Conservation (phyloP, 192 early-diverging fungal species). For the Glomus cerebriforme region DNA sequence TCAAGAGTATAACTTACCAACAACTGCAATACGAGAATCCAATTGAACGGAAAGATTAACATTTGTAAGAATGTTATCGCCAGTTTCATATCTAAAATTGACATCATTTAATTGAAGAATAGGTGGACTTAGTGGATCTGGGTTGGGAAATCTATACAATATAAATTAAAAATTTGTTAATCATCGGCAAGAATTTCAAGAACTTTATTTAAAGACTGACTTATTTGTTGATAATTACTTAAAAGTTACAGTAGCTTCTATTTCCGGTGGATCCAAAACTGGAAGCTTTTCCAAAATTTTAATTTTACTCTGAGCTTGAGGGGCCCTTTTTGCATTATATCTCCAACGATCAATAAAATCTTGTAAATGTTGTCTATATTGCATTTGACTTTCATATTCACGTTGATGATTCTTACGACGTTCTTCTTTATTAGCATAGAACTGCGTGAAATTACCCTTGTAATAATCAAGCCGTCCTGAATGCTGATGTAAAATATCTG, state of each 20-base stretch:
- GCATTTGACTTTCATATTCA: conserved; percentile 96
- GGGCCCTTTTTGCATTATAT: conserved; percentile 96
- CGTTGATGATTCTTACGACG: conserved; percentile 86
- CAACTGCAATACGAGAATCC: conserved; percentile 97
- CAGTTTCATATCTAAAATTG: conserved; percentile 83
- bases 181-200: background rate
- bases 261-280: conserved; percentile 83
- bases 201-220: too few relatives aligned
- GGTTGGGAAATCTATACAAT: conserved; percentile 70
- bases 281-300: conserved; percentile 98
- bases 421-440: conserved; percentile 88
- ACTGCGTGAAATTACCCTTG: conserved; percentile 92
- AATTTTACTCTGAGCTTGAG: conserved; percentile 97
- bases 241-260: conserved; percentile 79
- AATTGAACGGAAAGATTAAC: conserved; percentile 95
- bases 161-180: background rate
- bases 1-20: conserved; percentile 45
- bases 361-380: conserved; percentile 93
- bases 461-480: conserved; percentile 93
- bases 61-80: conserved; percentile 76
- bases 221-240: conserved; percentile 34
- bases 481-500: conserved; percentile 96
- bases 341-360: conserved; percentile 99
- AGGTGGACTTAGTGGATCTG: conserved; percentile 93
- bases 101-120: conserved; percentile 95